Percentiles rank a stretch among this genome's conserved stretches.
Evolutionary conservation across 2,329 filamentous ascomycete species (phyloP).

Genomic region (Stemphylium beticola): DNA sequence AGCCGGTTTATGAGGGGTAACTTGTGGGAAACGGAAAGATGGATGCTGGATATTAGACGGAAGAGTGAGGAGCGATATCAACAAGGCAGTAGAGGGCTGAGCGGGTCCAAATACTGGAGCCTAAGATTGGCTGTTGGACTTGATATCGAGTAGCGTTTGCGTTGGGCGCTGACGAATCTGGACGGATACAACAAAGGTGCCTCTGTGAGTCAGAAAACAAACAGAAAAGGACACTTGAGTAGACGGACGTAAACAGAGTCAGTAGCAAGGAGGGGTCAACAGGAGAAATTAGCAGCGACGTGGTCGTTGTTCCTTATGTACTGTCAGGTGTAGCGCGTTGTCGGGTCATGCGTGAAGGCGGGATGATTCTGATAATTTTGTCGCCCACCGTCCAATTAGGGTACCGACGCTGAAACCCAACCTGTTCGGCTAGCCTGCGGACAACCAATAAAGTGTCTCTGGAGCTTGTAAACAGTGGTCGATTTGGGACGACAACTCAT

Average conservation of each 20-base stretch:
- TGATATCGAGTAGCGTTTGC: constrained; percentile 19
- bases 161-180: constrained; percentile 34
- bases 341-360: constrained; percentile 48
- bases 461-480: constrained; percentile 35
- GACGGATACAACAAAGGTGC: constrained; percentile 25
- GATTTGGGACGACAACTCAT: constrained; percentile 48
- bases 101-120: constrained; percentile 15
- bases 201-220: constrained; percentile 26
- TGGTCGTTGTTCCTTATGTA: constrained; percentile 40
- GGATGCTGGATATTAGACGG: constrained; percentile 25
- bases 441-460: constrained; percentile 38
- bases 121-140: constrained; percentile 20
- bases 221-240: constrained; percentile 1
- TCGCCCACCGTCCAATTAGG: constrained; percentile 40
- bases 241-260: background rate
- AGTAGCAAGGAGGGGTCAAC: constrained; percentile 6
- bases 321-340: constrained; percentile 27
- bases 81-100: constrained; percentile 21
- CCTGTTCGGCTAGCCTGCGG: constrained; percentile 37
- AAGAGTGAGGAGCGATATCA: constrained; percentile 21
- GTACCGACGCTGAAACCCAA: constrained; percentile 45
- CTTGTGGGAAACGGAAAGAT: background rate
- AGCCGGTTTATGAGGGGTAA: constrained; percentile 6
- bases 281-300: constrained; percentile 16
- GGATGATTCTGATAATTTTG: constrained; percentile 40